Evolutionary conservation across 371 early-diverging fungal genomes (phyloP), one percentile per base, ranked within the genome.

Genomic region (Mucor circinelloides): DNA sequence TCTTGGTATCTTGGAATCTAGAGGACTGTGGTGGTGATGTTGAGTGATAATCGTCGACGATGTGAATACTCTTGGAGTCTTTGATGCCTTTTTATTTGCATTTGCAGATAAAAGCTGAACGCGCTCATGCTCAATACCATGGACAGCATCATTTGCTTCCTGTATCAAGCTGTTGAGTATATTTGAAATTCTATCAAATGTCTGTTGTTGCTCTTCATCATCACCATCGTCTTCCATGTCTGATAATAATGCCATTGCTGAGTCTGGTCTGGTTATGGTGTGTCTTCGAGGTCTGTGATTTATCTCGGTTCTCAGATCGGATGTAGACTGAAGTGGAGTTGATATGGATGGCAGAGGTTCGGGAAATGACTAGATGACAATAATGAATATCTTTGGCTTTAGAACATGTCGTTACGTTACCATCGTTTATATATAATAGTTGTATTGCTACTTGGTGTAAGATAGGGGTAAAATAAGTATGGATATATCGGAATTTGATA

Each of bases 121-220:
- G 67, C 81, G 72, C 40, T 75, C 76, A 21, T 66, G 61, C 42
- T 79, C 78, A 6, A 76, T 71, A 12, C 71, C 76, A 44, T 80
- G 38, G 0, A 83, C 83, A 15, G 82, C 82, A 25, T 79, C 72
- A 42, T 79, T 82, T 4, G 82, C 82, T 64, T 82, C 80, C 62
- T 82, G 78, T 56, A 82, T 75, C 19, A 82, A 62, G 56, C 69
- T 78, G 28, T 72, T 63, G 8, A 82, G 34, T 6, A 80, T 82
- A 42, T 65, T 78, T 17, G 80, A 78, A 60, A 82, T 82, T 32
- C 83, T 73, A 54, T 82, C 79, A 44, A 82, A 73, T 13, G 79
- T 64, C 21, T 74, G 66, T 55, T 79, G 70, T 19, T 74, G 74
- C 10, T 72, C 69, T 19, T 72, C 66, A 23, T 71, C 67, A 4